phyloP scores from a whole-genome alignment of 495 filamentous ascomycete genomes.

The Penicillium bovifimosum region DNA sequence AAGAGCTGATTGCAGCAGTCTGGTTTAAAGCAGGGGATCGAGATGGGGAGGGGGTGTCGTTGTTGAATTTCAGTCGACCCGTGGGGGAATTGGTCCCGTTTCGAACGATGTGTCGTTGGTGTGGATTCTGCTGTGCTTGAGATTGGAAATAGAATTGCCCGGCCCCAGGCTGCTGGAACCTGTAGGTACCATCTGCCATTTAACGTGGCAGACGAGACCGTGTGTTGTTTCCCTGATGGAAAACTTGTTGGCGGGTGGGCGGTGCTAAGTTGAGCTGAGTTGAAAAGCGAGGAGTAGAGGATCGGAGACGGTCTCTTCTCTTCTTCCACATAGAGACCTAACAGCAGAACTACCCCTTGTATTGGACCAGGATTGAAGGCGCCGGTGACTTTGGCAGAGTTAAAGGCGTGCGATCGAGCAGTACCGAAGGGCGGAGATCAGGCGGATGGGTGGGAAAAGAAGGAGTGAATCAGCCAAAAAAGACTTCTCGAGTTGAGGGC shows the following conservation, averaged over 20 bases:
- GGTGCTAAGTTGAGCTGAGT: slow-evolving; percentile 20
- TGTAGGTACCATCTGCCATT: slow-evolving; percentile 83
- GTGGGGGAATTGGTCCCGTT: slow-evolving; percentile 51
- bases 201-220: slow-evolving; percentile 49
- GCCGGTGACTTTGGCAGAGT: slow-evolving; percentile 6
- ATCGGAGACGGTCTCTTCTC: slow-evolving; percentile 46
- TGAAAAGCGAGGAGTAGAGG: slow-evolving; percentile 33
- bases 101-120: slow-evolving; percentile 47
- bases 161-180: slow-evolving; percentile 66
- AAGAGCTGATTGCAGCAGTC: slow-evolving; percentile 57
- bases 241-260: slow-evolving; percentile 20
- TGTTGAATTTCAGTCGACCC: slow-evolving; percentile 44
- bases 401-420: slow-evolving; percentile 18
- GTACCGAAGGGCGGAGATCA: slow-evolving; percentile 27
- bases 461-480: slow-evolving; percentile 15
- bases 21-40: slow-evolving; percentile 63
- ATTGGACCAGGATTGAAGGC: slow-evolving; percentile 5
- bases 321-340: slow-evolving; percentile 48
- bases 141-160: slow-evolving; percentile 58
- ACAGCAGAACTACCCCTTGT: slow-evolving; percentile 30
- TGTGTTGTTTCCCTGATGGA: slow-evolving; percentile 28
- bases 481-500: slow-evolving; percentile 7
- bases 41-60: slow-evolving; percentile 64
- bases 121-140: slow-evolving; percentile 46
- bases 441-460: slow-evolving; percentile 33